phyloP scores from a whole-genome alignment of 2,329 filamentous ascomycete species.

The Biscogniauxia sp. region DNA sequence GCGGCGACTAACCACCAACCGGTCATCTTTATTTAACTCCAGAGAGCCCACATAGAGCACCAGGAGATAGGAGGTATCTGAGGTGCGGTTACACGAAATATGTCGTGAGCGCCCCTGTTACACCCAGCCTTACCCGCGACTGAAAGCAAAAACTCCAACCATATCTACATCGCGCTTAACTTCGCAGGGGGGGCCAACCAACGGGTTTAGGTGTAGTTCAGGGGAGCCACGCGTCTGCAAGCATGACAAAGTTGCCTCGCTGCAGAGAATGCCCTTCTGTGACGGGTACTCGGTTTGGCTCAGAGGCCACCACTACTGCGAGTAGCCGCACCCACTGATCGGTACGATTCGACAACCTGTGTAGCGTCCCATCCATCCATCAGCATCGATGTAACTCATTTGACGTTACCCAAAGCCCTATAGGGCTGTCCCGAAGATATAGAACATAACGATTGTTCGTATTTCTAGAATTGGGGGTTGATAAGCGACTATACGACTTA shows the following conservation, averaged over 20 bases:
- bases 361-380: neutral
- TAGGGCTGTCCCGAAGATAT: too few relatives aligned
- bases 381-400: neutral
- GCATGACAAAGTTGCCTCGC: neutral
- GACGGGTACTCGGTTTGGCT: constrained; percentile 24
- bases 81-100: neutral
- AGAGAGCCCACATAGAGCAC: neutral
- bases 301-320: constrained; percentile 22
- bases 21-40: neutral
- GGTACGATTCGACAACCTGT: constrained; percentile 30
- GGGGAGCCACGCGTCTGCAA: neutral
- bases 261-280: neutral
- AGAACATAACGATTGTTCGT: too few relatives aligned
- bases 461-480: neutral
- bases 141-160: neutral
- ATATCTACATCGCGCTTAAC: neutral
- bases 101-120: neutral
- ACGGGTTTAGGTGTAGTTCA: neutral
- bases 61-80: neutral
- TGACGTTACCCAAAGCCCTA: too few relatives aligned
- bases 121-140: neutral
- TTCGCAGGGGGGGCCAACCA: neutral
- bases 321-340: constrained; percentile 28
- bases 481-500: constrained; percentile 21
- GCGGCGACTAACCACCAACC: neutral